These are phyloP conservation scores for Microstegium vimineum DNA, from an alignment of 176 grass and related monocot genomes.

Conservation along the genomic window DNA sequence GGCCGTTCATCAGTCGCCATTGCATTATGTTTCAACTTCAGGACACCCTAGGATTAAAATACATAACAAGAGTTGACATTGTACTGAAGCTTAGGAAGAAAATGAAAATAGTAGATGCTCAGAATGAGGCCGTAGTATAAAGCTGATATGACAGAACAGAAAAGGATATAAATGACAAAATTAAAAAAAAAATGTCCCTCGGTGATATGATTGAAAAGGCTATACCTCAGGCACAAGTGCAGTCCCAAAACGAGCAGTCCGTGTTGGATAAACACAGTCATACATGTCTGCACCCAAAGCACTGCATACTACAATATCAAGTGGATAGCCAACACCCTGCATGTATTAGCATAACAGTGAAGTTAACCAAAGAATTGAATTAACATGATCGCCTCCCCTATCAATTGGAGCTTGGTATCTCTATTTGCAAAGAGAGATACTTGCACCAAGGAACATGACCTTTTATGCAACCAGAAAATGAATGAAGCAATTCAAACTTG, in stretches of 20 bases:
- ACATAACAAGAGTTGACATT: not conserved
- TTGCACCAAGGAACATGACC: not conserved
- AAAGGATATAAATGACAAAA: not conserved
- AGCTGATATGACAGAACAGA: not conserved
- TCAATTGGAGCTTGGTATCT: not conserved
- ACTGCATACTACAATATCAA: constrained; percentile 98
- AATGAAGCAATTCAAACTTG: not conserved
- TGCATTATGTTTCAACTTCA: constrained; percentile 87
- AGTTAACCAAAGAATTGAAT: constrained; percentile 21
- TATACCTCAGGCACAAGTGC: constrained; percentile 91
- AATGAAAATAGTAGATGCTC: not conserved
- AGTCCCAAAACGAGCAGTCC: constrained; percentile 91
- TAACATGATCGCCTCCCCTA: not conserved
- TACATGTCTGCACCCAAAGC: constrained; percentile 99
- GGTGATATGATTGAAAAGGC: not conserved
- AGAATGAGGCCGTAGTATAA: not conserved
- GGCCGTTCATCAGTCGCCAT: constrained; percentile 93
- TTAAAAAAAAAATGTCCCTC: not conserved
- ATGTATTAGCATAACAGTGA: constrained; percentile 30
- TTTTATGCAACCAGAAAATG: not conserved
- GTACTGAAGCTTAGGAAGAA: not conserved
- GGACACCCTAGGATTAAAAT: constrained; percentile 57
- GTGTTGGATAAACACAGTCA: constrained; percentile 94
- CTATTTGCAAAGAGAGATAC: not conserved
- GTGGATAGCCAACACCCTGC: constrained; percentile 96